These are phyloP conservation scores for Orychophragmus violaceus DNA, from an alignment of 345 rosid species.

Conservation along the genomic window DNA sequence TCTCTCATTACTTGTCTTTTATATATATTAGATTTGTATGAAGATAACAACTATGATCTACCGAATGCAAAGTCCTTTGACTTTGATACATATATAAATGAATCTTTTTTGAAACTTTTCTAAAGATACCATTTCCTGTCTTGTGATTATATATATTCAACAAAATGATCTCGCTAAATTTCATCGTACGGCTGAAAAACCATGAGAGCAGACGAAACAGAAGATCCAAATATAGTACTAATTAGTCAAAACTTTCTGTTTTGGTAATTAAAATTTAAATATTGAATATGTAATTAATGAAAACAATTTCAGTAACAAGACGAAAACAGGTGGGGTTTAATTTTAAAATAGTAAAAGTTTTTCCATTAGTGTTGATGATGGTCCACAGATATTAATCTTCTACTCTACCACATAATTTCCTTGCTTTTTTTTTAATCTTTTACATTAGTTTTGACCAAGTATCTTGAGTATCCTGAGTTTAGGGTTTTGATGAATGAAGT, in stretches of 20 bases:
- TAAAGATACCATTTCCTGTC: neutral
- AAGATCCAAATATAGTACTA: no score
- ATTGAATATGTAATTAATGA: neutral
- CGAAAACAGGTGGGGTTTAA: neutral
- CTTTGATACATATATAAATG: constrained; percentile 15
- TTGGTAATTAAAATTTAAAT: neutral
- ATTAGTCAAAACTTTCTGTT: neutral
- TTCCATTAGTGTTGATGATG: constrained; percentile 32
- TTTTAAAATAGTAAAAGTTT: neutral
- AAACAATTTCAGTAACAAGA: neutral
- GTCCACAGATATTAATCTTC: constrained; percentile 35
- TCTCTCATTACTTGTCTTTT: neutral
- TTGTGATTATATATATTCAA: neutral
- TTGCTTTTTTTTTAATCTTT: no score
- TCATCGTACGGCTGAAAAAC: constrained; percentile 21
- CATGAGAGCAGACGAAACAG: constrained; percentile 26
- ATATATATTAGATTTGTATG: no score
- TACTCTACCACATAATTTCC: constrained; percentile 5
- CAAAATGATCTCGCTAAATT: constrained; percentile 29
- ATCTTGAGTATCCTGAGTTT: constrained; percentile 48
- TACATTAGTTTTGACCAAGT: no score
- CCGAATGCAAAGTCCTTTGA: constrained; percentile 11
- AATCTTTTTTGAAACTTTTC: neutral
- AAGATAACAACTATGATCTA: neutral
- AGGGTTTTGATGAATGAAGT: constrained; percentile 52